Evolutionary conservation across 257 asterid species (phyloP), one percentile per base, ranked within the genome.

Genomic region (Craterostigma plantagineum): DNA sequence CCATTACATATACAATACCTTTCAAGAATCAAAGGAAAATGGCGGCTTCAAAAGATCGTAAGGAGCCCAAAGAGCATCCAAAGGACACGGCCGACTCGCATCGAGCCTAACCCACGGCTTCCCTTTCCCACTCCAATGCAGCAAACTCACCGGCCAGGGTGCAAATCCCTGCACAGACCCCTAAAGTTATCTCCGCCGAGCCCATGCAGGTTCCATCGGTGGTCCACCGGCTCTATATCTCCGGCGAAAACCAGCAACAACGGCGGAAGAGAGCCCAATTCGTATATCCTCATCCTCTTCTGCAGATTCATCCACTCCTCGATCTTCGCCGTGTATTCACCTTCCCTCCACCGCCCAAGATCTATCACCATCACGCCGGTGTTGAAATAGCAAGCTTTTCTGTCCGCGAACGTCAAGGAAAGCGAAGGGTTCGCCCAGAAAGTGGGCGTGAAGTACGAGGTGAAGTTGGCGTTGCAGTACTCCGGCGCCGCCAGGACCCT

Each of bases 181-280:
- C 42, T 39, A 14, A 14, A 47, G 9, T 47, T 47, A 27, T 27
- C 50, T 1, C 50, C 50, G 14, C 50, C 50, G 14, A 23, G 50
- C 18, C 50, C 50, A 38, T 46, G 50, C 16, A 23, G 38, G 4
- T 46, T 46, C 50, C 50, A 46, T 18, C 38, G 5, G 38, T 46
- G 52, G 17, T 47, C 52, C 42, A 47, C 52, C 42, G 52, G 42
- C 42, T 39, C 54, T 9, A 50, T 37, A 1, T 18, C 17, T 0
- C 54, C 54, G 38, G 54, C 54, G 35, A 50, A 50, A 5, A 50
- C 54, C 46, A 50, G 54, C 54, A 50, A 33, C 16, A 50, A 50
- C 15, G 54, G 54, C 37, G 54, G 54, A 34, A 50, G 16, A 8
- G 54, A 50, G 1, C 54, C 54, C 18, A 50, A 16, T 33, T 50